Evolutionary conservation across 768 basidiomycete genomes (phyloP).

Genomic region (Auricularia cornea): DNA sequence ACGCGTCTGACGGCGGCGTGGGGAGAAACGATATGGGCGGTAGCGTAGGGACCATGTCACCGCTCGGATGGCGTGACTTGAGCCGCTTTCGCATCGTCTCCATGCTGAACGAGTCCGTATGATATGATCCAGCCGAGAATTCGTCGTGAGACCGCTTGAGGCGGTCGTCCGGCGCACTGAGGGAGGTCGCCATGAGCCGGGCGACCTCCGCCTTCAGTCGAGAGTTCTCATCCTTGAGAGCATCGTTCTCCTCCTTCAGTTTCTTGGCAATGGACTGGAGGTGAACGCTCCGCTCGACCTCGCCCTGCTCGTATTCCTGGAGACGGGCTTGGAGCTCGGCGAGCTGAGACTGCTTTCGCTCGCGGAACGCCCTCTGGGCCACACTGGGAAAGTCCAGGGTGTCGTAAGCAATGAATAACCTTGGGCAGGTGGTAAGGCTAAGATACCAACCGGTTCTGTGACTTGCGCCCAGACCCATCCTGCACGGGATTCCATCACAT

Average conservation of each 20-base stretch:
- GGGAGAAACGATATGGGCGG: neutral
- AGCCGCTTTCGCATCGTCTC: neutral
- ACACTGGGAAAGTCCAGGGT: slow-evolving; percentile 37
- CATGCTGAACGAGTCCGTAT: neutral
- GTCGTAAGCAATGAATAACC: slow-evolving; percentile 2
- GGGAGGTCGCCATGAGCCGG: slow-evolving; percentile 9
- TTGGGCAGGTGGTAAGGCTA: slow-evolving; percentile 4
- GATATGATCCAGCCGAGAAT: neutral
- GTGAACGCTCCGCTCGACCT: slow-evolving; percentile 78
- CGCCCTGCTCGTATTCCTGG: slow-evolving; percentile 82
- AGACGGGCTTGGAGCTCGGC: slow-evolving; percentile 81
- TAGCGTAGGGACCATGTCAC: neutral
- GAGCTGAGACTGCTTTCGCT: slow-evolving; percentile 82
- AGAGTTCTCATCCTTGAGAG: slow-evolving; percentile 58
- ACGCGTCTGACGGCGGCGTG: slow-evolving; percentile 14
- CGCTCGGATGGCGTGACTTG: neutral
- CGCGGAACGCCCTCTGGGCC: slow-evolving; percentile 83
- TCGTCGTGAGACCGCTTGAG: slow-evolving; percentile 4
- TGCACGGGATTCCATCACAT: neutral
- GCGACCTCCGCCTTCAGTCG: slow-evolving; percentile 39
- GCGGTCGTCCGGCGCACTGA: neutral
- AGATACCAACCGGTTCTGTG: neutral
- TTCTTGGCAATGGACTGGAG: slow-evolving; percentile 76
- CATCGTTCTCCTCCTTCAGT: slow-evolving; percentile 80
- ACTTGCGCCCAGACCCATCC: neutral